Base-by-base conservation (phyloP, 371 early-diverging fungal species). In the Zancudomyces culisetae region DNA sequence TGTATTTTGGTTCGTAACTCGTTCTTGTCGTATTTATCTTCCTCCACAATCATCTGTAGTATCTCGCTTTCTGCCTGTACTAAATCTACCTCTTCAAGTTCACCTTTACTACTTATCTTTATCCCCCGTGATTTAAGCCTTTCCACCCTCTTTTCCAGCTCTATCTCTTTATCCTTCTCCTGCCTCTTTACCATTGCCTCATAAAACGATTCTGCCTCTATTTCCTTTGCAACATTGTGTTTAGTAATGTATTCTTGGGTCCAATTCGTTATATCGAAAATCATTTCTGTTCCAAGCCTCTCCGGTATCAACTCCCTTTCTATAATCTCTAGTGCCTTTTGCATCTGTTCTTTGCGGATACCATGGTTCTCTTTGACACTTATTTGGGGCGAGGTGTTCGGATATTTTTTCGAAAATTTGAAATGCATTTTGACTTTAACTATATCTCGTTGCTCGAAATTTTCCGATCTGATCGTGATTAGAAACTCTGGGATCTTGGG, bases 261-360 rank as follows among this genome's bases (percentile, higher is more conserved):
- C 27, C 67, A 68, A 19, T 73, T 72, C 0, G 78, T 76, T 3
- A 86, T 55, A 51, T 81, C 83, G 43, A 77, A 85, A 54, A 82
- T 70, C 83, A 85, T 82, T 63, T 86, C 86, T 41, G 71, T 69
- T 3, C 80, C 82, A 0, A 71, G 46, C 18, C 75, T 57, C n/a
- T 60, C 62, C 21, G 65, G 69, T 1, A 77, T 73, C 8, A 48
- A 48, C 24, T 72, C 63, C 4, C 48, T 49, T 39, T 66, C 63
- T 0, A 80, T 55, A 23, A 73, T 55, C 10, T 50, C 61, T 21
- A 59, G 45, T 0, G 81, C 60, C 24, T 69, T 70, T 19, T 68
- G 70, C 1, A 72, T 53, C 27, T 77, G 65, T 8, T 60, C 60
- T n/a, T 64, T 61, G 13, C 71, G 61, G 15, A 85, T 60, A 10